Percentiles rank a stretch among this genome's conserved stretches.
These are phyloP conservation scores for Alternaria gaisen DNA, from an alignment of 2,329 filamentous ascomycete species.

Conservation along the genomic window DNA sequence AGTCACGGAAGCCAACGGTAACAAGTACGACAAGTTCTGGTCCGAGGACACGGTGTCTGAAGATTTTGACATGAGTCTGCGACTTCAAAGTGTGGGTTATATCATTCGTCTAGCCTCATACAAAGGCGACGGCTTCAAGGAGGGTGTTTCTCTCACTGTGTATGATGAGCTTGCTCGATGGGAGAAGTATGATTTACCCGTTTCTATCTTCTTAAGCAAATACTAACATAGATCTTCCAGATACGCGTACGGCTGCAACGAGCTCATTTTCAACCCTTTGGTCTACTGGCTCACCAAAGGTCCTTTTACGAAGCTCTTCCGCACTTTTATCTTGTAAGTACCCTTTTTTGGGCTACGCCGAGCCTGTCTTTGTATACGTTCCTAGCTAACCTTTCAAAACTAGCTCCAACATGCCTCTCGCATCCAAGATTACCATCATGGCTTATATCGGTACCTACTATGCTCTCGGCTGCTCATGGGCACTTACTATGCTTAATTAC, in stretches of 20 bases:
- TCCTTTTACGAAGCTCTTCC: constrained; percentile 72
- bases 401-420: constrained; percentile 66
- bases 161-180: constrained; percentile 76
- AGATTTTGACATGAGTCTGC: constrained; percentile 78
- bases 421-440: constrained; percentile 75
- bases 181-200: constrained; percentile 62
- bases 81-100: constrained; percentile 74
- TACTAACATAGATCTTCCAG: constrained; percentile 18
- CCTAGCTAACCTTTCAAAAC: background rate
- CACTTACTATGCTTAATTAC: constrained; percentile 75
- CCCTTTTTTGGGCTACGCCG: background rate
- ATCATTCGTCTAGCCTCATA: constrained; percentile 74
- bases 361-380: background rate
- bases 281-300: constrained; percentile 68
- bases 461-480: constrained; percentile 72
- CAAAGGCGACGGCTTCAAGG: constrained; percentile 74
- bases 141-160: constrained; percentile 76
- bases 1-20: constrained; percentile 35
- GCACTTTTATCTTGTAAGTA: constrained; percentile 60
- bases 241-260: constrained; percentile 74
- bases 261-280: constrained; percentile 74
- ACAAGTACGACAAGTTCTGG: constrained; percentile 73
- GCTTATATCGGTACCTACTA: constrained; percentile 78
- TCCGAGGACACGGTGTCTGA: constrained; percentile 79
- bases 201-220: background rate